Evolutionary conservation across 345 rosid species (phyloP).

Genomic region (Raphanus sativus): DNA sequence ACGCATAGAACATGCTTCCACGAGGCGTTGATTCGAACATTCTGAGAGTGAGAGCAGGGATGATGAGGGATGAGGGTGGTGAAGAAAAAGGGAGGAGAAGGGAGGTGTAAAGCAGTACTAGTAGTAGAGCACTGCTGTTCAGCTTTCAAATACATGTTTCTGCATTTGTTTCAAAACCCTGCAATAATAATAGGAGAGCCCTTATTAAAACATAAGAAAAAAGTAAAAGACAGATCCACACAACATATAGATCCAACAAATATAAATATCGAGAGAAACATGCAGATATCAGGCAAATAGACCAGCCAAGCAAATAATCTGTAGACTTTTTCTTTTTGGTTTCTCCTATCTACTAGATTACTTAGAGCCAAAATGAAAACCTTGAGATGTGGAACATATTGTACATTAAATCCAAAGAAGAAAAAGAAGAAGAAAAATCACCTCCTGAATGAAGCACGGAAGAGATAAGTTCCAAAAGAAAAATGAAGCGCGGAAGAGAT

Average conservation of each 20-base stretch:
- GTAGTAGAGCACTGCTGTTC: background rate
- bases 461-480: background rate
- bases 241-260: background rate
- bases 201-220: background rate
- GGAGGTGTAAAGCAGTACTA: background rate
- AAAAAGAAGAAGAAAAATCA: background rate
- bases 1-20: slow-evolving; percentile 35
- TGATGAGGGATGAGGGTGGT: background rate
- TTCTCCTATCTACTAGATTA: background rate
- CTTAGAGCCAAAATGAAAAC: background rate
- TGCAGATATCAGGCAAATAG: background rate
- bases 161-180: background rate
- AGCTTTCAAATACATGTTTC: background rate
- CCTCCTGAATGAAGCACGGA: background rate
- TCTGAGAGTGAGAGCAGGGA: background rate
- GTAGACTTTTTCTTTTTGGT: background rate
- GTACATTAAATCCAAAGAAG: no score
- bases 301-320: background rate
- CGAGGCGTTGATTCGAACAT: background rate
- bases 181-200: background rate
- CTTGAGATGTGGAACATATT: background rate
- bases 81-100: background rate
- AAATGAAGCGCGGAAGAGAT: background rate
- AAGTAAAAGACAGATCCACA: background rate
- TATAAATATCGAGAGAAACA: background rate